Evolutionary conservation across 2,329 filamentous ascomycete genomes (phyloP).

Genomic region (Colletotrichum tanaceti): DNA sequence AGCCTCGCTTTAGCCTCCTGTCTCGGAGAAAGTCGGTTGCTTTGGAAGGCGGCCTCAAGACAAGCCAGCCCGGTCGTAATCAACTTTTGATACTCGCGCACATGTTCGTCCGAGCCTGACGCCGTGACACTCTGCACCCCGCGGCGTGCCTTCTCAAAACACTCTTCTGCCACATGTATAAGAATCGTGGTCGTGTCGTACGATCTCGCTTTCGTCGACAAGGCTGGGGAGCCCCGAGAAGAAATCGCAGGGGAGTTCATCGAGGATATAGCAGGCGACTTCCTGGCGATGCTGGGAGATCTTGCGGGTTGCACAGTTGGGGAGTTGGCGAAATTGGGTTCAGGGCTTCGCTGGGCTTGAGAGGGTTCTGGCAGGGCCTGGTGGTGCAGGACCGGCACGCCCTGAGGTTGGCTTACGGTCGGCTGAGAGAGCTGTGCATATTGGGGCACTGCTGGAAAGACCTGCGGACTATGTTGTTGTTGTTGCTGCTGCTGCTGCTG

Average conservation of each 20-base stretch:
- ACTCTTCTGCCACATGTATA: slow-evolving; percentile 80
- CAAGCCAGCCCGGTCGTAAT: slow-evolving; percentile 79
- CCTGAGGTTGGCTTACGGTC: slow-evolving; percentile 33
- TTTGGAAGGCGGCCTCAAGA: slow-evolving; percentile 75
- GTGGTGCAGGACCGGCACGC: slow-evolving; percentile 28
- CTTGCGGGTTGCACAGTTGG: slow-evolving; percentile 50
- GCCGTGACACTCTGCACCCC: slow-evolving; percentile 62
- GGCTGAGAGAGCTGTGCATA: slow-evolving; percentile 38
- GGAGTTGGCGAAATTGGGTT: slow-evolving; percentile 55
- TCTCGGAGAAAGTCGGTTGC: slow-evolving; percentile 69
- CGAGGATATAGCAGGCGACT: slow-evolving; percentile 48
- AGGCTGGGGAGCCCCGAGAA: slow-evolving; percentile 51
- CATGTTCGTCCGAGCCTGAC: slow-evolving; percentile 60
- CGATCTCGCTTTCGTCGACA: slow-evolving; percentile 54
- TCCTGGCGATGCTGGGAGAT: slow-evolving; percentile 56
- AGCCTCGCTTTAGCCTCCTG: slow-evolving; percentile 76
- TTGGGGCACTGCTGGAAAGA: slow-evolving; percentile 28
- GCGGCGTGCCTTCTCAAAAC: slow-evolving; percentile 73
- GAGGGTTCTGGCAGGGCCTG: slow-evolving; percentile 32
- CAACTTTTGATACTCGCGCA: slow-evolving; percentile 77
- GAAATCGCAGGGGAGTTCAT: slow-evolving; percentile 43
- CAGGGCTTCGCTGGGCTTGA: slow-evolving; percentile 49
- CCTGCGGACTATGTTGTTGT: slow-evolving; percentile 15
- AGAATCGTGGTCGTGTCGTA: slow-evolving; percentile 69
- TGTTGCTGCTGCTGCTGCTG: slow-evolving; percentile 20